Conservation (phyloP, 108 stramenopile genomes). For the Seminavis robusta region DNA sequence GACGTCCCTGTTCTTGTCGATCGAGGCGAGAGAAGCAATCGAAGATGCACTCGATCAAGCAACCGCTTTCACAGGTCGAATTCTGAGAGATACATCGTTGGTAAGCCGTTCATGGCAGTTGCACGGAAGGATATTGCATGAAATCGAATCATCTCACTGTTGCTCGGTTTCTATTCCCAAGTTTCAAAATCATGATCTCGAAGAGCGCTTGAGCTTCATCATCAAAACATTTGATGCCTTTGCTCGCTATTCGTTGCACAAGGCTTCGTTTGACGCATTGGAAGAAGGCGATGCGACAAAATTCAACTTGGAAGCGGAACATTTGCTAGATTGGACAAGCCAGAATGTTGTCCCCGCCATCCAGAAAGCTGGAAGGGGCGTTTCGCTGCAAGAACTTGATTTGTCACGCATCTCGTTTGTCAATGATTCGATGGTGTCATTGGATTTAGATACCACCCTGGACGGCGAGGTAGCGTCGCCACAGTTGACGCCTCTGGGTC, state of each 20-base stretch:
- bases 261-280: no score
- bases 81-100: constrained; percentile 15
- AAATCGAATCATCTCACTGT: no score
- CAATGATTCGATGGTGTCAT: constrained; percentile 11
- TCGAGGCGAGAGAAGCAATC: constrained; percentile 9
- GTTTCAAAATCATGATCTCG: no score
- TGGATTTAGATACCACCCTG: background rate
- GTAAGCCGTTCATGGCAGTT: no score
- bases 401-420: constrained; percentile 53
- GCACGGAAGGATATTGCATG: no score
- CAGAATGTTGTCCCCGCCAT: constrained; percentile 54
- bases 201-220: no score
- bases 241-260: no score
- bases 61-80: constrained; percentile 23
- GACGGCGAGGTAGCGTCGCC: no score
- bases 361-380: constrained; percentile 7
- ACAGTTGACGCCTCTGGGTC: no score
- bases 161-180: no score
- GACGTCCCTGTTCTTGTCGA: constrained; percentile 18
- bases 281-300: constrained; percentile 17
- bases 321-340: constrained; percentile 62
- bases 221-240: no score
- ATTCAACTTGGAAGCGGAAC: constrained; percentile 24
- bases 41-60: constrained; percentile 23
- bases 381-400: constrained; percentile 49